phyloP scores from a whole-genome alignment of 2,329 filamentous ascomycete genomes.

The Seiridium unicorne region DNA sequence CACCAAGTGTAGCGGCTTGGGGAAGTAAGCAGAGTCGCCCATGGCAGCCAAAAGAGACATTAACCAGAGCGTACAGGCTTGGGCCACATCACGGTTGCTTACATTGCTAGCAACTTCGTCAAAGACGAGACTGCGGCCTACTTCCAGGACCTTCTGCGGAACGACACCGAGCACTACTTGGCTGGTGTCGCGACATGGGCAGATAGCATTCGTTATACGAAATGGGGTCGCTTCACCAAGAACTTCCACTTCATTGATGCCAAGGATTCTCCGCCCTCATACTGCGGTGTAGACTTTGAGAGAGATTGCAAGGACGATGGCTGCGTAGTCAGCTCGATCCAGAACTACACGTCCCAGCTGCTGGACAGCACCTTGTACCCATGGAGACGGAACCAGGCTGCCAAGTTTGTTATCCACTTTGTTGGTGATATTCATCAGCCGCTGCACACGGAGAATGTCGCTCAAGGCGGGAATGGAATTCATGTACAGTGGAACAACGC shows the following conservation, averaged over 20 bases:
- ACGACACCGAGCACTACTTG: conserved; percentile 55
- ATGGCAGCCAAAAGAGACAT: background rate
- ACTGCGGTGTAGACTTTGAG: conserved; percentile 57
- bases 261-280: conserved; percentile 57
- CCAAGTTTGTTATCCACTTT: conserved; percentile 68
- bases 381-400: conserved; percentile 54
- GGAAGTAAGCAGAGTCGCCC: conserved; percentile 33
- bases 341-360: conserved; percentile 59
- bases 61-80: conserved; percentile 41
- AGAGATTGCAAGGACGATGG: conserved; percentile 63
- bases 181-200: conserved; percentile 66
- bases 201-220: conserved; percentile 63
- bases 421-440: conserved; percentile 70
- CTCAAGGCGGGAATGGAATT: conserved; percentile 67
- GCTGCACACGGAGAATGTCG: conserved; percentile 63
- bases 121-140: conserved; percentile 51
- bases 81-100: conserved; percentile 65
- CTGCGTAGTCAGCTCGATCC: conserved; percentile 61
- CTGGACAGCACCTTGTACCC: conserved; percentile 42
- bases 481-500: conserved; percentile 58
- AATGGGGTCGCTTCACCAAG: conserved; percentile 59
- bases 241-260: conserved; percentile 71
- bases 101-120: conserved; percentile 61
- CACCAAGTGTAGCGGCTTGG: conserved; percentile 37
- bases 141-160: conserved; percentile 57